phyloP scores from a whole-genome alignment of 495 filamentous ascomycete species.

The Lasiosphaeris hirsuta region DNA sequence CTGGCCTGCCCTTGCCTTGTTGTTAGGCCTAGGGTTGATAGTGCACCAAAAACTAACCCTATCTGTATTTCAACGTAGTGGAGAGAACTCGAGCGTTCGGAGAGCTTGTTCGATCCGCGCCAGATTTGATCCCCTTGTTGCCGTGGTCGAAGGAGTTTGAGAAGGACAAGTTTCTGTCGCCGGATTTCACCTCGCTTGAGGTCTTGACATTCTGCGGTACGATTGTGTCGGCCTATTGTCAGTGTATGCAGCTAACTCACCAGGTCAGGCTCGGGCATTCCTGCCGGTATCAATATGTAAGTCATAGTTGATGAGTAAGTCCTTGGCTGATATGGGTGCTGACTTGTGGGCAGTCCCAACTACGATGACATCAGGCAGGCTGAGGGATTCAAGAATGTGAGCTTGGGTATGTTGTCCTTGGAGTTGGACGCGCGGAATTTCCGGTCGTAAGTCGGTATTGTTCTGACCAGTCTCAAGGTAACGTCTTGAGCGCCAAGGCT shows the following conservation, averaged over 20 bases:
- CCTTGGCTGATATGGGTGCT: conserved; percentile 28
- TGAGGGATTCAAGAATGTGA: conserved; percentile 96
- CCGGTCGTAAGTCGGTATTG: too few species aligned
- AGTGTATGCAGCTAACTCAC: not conserved
- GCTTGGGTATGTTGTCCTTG: conserved; percentile 21
- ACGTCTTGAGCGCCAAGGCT: conserved; percentile 84
- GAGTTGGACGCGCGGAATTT: too few species aligned
- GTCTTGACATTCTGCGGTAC: conserved; percentile 52
- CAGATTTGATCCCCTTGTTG: conserved; percentile 77
- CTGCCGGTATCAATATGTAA: conserved; percentile 65
- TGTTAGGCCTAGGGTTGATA: too few species aligned
- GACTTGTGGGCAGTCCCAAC: conserved; percentile 64
- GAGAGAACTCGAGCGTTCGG: conserved; percentile 91
- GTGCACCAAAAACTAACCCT: too few species aligned
- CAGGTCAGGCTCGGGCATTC: conserved; percentile 64
- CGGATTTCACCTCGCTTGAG: conserved; percentile 88
- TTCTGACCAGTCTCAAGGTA: conserved; percentile 60
- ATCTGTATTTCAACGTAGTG: conserved; percentile 29
- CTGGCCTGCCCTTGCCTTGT: too few species aligned
- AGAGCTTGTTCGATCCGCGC: conserved; percentile 75
- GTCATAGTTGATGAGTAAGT: conserved; percentile 1
- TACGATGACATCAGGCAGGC: conserved; percentile 93
- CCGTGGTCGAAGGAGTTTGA: conserved; percentile 90
- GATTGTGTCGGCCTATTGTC: not conserved
- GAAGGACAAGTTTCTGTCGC: conserved; percentile 89